These are phyloP conservation scores for Aspergillus homomorphus DNA, from an alignment of 495 filamentous ascomycete genomes.

Conservation along the genomic window DNA sequence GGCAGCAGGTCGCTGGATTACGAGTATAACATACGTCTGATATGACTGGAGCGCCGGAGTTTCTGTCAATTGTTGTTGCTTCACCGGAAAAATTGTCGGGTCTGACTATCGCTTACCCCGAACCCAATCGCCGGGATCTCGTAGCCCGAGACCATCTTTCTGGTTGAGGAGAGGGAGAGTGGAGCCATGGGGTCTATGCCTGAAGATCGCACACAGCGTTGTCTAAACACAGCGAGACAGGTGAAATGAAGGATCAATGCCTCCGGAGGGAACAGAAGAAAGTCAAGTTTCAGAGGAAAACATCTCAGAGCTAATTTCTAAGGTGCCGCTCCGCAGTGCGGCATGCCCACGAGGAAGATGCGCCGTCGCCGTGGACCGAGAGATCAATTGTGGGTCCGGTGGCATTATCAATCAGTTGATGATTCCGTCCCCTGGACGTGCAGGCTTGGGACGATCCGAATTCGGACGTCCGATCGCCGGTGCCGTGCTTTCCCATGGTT, in stretches of 20 bases:
- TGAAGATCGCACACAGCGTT: not conserved
- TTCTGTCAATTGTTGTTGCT: not conserved
- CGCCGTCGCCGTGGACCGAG: not conserved
- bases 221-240: not conserved
- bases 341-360: not conserved
- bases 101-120: constrained; percentile 51
- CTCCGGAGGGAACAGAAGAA: not conserved
- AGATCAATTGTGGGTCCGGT: not conserved
- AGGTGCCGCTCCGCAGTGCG: not conserved
- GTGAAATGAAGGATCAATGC: not conserved
- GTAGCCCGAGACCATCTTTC: constrained; percentile 71
- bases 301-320: not conserved
- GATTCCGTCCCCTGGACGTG: not conserved
- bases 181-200: constrained; percentile 46
- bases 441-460: not conserved
- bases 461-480: not conserved
- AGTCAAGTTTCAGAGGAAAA: not conserved
- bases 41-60: not conserved
- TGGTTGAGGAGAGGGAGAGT: constrained; percentile 59
- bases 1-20: not conserved
- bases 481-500: not conserved
- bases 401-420: constrained; percentile 11
- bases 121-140: constrained; percentile 74
- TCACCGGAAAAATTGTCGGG: not conserved
- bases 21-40: constrained; percentile 9